Evolutionary conservation across 2,329 filamentous ascomycete genomes (phyloP).

Genomic region (Mycogone perniciosa): DNA sequence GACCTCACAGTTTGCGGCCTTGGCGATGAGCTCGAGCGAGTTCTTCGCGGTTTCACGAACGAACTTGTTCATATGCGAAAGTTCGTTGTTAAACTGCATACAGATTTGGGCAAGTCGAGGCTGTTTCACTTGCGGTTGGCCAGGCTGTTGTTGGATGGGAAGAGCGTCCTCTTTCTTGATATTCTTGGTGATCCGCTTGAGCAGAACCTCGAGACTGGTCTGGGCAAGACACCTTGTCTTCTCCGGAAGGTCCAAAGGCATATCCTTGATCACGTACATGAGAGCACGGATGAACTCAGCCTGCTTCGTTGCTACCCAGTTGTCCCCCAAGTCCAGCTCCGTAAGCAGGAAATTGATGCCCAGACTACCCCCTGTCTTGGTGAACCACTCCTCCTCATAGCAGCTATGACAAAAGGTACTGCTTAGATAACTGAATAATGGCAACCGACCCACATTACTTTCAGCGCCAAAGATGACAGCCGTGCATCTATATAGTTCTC

Average conservation of each 20-base stretch:
- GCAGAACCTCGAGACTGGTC: slow-evolving; percentile 71
- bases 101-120: slow-evolving; percentile 70
- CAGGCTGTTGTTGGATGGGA: slow-evolving; percentile 31
- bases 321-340: slow-evolving; percentile 74
- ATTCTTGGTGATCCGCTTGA: slow-evolving; percentile 71
- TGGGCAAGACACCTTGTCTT: slow-evolving; percentile 80
- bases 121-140: slow-evolving; percentile 41
- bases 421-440: slow-evolving; percentile 78
- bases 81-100: slow-evolving; percentile 76
- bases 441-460: slow-evolving; percentile 64
- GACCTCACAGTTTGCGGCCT: slow-evolving; percentile 69
- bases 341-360: slow-evolving; percentile 87
- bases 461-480: slow-evolving; percentile 72
- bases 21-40: slow-evolving; percentile 73
- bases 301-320: slow-evolving; percentile 77
- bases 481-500: slow-evolving; percentile 70
- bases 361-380: slow-evolving; percentile 84
- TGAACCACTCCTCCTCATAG: slow-evolving; percentile 98
- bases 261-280: slow-evolving; percentile 97
- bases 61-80: slow-evolving; percentile 93
- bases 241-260: slow-evolving; percentile 87
- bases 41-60: slow-evolving; percentile 82
- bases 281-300: slow-evolving; percentile 85
- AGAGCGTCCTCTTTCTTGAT: slow-evolving; percentile 67
- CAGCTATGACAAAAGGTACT: slow-evolving; percentile 89